phyloP scores from a whole-genome alignment of 345 rosid species.

The Citrus cavaleriei region DNA sequence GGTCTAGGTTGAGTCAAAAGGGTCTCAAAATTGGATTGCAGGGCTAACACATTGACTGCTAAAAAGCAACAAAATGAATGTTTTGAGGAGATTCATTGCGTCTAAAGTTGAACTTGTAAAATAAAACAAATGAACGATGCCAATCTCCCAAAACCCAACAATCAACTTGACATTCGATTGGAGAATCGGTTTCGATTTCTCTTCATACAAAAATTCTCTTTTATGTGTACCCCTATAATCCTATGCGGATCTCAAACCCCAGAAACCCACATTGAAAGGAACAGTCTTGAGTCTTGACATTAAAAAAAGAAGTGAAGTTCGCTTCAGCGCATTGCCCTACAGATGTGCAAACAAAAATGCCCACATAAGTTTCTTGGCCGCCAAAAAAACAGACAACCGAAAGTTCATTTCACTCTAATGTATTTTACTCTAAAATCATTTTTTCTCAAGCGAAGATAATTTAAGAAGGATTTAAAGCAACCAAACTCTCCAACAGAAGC shows the following conservation, averaged over 20 bases:
- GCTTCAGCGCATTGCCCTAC: conserved; percentile 11
- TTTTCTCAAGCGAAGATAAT: not conserved
- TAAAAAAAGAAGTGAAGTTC: not conserved
- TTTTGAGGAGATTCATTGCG: conserved; percentile 32
- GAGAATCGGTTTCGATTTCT: conserved; percentile 7
- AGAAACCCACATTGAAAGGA: conserved; percentile 22
- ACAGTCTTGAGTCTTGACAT: conserved; percentile 10
- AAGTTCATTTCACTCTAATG: not conserved
- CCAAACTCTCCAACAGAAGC: not conserved
- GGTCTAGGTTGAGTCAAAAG: conserved; percentile 66
- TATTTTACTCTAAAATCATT: not conserved
- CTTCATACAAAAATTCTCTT: conserved; percentile 29
- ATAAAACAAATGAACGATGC: not conserved
- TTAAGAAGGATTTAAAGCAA: not conserved
- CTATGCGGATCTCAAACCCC: conserved; percentile 16
- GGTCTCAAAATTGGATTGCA: conserved; percentile 28
- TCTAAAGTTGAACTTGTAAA: conserved; percentile 10
- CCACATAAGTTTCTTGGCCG: not conserved
- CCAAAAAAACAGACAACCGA: not conserved
- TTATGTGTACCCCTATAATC: conserved; percentile 15
- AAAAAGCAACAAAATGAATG: conserved; percentile 36
- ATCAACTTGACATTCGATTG: conserved; percentile 7
- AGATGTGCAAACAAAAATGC: conserved; percentile 25
- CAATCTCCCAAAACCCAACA: conserved; percentile 22
- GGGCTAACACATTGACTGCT: conserved; percentile 28